Percentiles rank a stretch among this genome's conserved stretches.
Evolutionary conservation across 495 filamentous ascomycete genomes (phyloP).

Genomic region (Penicillium egyptiacum): DNA sequence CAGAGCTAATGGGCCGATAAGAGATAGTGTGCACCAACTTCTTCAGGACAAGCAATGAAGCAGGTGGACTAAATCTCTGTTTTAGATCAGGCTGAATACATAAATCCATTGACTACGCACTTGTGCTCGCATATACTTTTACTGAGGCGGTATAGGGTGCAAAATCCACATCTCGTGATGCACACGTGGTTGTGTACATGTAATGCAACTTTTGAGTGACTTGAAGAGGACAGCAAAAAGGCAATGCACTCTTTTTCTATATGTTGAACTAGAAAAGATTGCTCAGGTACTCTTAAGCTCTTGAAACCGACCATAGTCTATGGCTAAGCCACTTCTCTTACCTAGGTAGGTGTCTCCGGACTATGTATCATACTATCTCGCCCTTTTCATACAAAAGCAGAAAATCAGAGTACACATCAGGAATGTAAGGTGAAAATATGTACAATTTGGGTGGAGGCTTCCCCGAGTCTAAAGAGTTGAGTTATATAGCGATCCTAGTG

Average conservation of each 20-base stretch:
- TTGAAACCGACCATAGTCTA: not conserved
- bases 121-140: not conserved
- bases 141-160: not conserved
- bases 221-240: not conserved
- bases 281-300: not conserved
- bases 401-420: not conserved
- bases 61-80: not conserved
- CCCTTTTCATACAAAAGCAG: not conserved
- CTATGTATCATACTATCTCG: not conserved
- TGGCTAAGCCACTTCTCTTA: not conserved
- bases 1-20: conserved; percentile 31
- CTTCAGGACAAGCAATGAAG: not conserved
- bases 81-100: not conserved
- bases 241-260: not conserved
- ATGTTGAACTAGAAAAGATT: not conserved
- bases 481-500: not conserved
- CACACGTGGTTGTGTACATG: not conserved
- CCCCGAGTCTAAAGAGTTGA: conserved; percentile 4
- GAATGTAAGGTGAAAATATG: not conserved
- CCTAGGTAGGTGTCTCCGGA: not conserved
- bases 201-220: not conserved
- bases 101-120: not conserved
- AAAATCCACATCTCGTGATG: not conserved
- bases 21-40: conserved; percentile 20
- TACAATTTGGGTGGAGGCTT: not conserved